phyloP scores from a whole-genome alignment of 176 grass and related monocot genomes.

The Phoenix roebelenii region DNA sequence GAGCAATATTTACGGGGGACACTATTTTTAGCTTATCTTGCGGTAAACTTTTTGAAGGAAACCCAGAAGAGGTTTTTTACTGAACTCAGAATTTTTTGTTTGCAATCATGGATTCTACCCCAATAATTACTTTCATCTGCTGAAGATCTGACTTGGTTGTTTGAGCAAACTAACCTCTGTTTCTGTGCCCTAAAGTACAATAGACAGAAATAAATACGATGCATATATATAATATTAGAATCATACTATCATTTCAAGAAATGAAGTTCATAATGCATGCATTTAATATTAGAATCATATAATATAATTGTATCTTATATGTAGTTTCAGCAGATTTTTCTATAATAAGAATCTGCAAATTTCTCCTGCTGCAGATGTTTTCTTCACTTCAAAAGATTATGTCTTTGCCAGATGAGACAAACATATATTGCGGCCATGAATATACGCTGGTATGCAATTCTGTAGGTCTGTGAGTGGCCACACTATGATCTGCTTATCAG shows the following conservation, averaged over 20 bases:
- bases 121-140: too few species aligned
- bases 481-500: background rate
- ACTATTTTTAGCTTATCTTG: conserved; percentile 91
- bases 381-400: conserved; percentile 77
- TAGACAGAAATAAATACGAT: too few species aligned
- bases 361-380: conserved; percentile 59
- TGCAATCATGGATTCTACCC: too few species aligned
- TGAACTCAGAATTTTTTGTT: too few species aligned
- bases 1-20: conserved; percentile 82
- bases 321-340: background rate
- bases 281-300: too few species aligned
- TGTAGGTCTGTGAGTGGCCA: background rate
- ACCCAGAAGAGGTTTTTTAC: conserved; percentile 60
- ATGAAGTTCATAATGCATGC: too few species aligned
- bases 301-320: background rate
- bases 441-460: conserved; percentile 65
- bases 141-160: too few species aligned
- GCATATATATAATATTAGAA: too few species aligned
- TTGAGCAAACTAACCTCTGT: too few species aligned
- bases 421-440: conserved; percentile 91
- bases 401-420: conserved; percentile 74
- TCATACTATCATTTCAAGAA: too few species aligned
- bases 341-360: conserved; percentile 2
- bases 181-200: too few species aligned
- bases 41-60: conserved; percentile 97